Base-by-base conservation (phyloP, 106 monocot species). In the Chionographis japonica region DNA sequence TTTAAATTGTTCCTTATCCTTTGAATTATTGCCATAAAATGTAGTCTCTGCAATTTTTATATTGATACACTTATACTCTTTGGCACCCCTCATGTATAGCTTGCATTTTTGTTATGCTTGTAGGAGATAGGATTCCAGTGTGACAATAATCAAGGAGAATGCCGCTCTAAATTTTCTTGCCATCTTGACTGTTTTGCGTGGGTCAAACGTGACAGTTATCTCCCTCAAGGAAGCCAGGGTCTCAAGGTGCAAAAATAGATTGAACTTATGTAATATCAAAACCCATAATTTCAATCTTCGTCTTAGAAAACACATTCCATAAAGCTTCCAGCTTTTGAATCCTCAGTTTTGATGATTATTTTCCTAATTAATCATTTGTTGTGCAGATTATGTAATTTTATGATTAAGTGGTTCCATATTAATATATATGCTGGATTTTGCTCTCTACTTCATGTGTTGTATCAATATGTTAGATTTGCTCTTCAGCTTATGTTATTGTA, bases 131-230 rank as follows among this genome's bases (percentile, higher is more conserved):
- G 97, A 8, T 98, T 98, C 68, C 71, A 77, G 56, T 85, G 83
- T 73, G 97, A 98, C 52, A 62, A 12, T 54, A 81, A 69, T 74
- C 97, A 92, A 83, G 97, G 92, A 8, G 97, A 98, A 78, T 98
- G 97, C 46, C 86, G 92, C 56, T 81, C 97, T 39, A 98, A 98
- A 76, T 98, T 92, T 85, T 92, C 92, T 55, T 92, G 97, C 76
- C 97, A 98, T 87, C 74, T 98, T 59, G 97, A 98, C 55, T 98
- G 97, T 77, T 92, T 98, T 87, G 92, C 97, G 68, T 98, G 97
- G 97, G 97, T 98, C 61, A 98, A 98, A 77, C 79, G 97, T 78
- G 97, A 98, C 56, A 98, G 97, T 81, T 98, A 98, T 77, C 83
- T 98, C 39, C 97, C 97, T 69, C 97, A 98, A 83, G 97, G 97